Base-by-base conservation (phyloP, 305 asterid species). In the Fraxinus baroniana region DNA sequence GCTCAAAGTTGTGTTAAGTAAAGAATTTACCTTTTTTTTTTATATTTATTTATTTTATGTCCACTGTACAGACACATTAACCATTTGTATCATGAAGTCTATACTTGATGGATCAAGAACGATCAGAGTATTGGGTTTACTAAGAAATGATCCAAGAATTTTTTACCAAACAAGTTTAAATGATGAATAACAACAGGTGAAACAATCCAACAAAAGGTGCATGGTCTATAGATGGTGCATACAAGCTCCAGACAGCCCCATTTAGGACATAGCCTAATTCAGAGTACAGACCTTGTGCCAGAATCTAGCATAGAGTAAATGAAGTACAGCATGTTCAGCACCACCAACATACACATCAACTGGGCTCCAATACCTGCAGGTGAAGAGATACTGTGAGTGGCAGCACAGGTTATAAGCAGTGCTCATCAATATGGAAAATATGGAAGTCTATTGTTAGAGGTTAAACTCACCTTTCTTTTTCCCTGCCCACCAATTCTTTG, bases 291-390 rank as follows among this genome's bases (percentile, higher is more conserved):
- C 98, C 98, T 96, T 96, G 97, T 96, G 99, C 99, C 99, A 96
- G 90, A 96, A 96, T 88, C 98, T 91, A 84, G 99, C 95, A 89
- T 96, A 96, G 78, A 96, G 98, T 88, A 96, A 89, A 90, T 96
- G 99, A 87, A 96, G 99, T 89, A 96, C 99, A 76, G 99, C 99
- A 91, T 93, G 99, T 86, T 96, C 99, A 84, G 99, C 98, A 84
- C 99, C 99, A 79, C 99, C 99, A 84, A 96, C 97, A 81, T 96
- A 96, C 74, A 96, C 97, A 84, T 96, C 99, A 88, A 96, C 99
- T 18, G 99, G 99, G 89, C 99, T 77, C 99, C 99, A 96, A 87
- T 96, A 96, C 92, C 99, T 96, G 91, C 55, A 82, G 72, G 64
- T 46, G 46, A 83, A 74, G 55, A 55, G 72, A 83, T 33, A 17